Evolutionary conservation across 1,139 yeast genomes (phyloP), one percentile per base, ranked within the genome.

Genomic region (Geotrichum cucujoidarum): DNA sequence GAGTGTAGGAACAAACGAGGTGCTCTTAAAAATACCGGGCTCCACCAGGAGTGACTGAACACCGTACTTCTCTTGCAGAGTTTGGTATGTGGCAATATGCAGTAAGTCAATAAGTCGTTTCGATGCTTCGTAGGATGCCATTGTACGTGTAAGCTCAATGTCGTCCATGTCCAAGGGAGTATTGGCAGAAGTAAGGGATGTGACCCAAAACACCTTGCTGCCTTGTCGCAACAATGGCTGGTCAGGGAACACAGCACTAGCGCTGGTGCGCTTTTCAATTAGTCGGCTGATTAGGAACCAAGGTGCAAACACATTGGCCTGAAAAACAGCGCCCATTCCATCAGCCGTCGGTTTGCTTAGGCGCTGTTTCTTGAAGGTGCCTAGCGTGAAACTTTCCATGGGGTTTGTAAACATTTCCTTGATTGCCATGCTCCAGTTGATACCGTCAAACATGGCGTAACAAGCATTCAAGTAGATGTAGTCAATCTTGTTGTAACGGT

Each of bases 291-390:
- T 57, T 45, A 92, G 70, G 64, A 82, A 92, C 69, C 86, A 90
- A 1, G 97, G 98, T 0, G 95, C 95, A 67, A 94, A 86, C 13
- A 90, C 95, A 62, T 92, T 92, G 4, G 95, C 95, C 67, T 92
- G 96, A 68, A 92, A 94, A 4, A 89, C 90, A 32, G 85, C 69
- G 1, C 98, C 97, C 72, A 92, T 60, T 0, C 79, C 89, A 53
- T 72, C 76, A 58, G 79, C 88, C 0, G 95, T 77, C 57, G 75
- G 78, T 25, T 81, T 80, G 2, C 97, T 96, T 2, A 77, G 73
- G 51, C 76, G 73, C 68, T 92, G 97, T 29, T 83, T 74, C 65
- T 92, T 90, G 68, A 85, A 90, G 1, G 81, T 79, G 6, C 95
- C 95, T 53, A 80, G 82, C 3, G 63, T 61, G 16, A 85, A 92